A percentile compares a stretch with the other conserved stretches of the same genome.
These are phyloP conservation scores for Paratinospora sagittata DNA, from an alignment of 164 flowering plant genomes.

Conservation along the genomic window DNA sequence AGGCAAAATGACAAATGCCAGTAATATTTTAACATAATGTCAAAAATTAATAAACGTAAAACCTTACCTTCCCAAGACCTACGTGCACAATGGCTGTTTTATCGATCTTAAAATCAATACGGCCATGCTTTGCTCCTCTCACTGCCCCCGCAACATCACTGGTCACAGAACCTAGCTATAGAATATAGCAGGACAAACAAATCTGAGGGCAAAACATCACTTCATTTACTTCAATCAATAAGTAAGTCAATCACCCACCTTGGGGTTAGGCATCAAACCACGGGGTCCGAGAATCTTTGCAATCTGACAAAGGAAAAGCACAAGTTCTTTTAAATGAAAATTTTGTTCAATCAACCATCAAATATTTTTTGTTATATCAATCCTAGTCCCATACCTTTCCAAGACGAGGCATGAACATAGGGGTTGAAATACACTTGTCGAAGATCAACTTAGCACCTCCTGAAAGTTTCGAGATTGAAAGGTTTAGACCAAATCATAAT, in stretches of 20 bases:
- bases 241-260: constrained; percentile 34
- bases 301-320: constrained; percentile 40
- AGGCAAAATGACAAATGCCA: not conserved
- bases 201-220: not conserved
- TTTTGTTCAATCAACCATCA: not conserved
- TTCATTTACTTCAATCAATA: not conserved
- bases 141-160: constrained; percentile 66
- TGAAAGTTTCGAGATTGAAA: constrained; percentile 25
- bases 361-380: not conserved
- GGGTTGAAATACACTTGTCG: constrained; percentile 83
- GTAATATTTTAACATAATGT: not conserved
- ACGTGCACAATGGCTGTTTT: constrained; percentile 86
- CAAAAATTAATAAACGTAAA: not conserved
- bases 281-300: constrained; percentile 62
- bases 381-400: constrained; percentile 47
- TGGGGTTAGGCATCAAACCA: constrained; percentile 75
- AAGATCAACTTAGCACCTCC: constrained; percentile 66
- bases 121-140: constrained; percentile 60
- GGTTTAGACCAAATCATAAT: constrained; percentile 4
- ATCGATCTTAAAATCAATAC: constrained; percentile 69
- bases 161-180: constrained; percentile 77
- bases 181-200: constrained; percentile 14
- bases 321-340: not conserved
- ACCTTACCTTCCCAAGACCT: constrained; percentile 87
- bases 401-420: constrained; percentile 54